A percentile compares a stretch with the other conserved stretches of the same genome.
Conservation (phyloP, 495 filamentous ascomycete genomes). For the Penicillium verhagenii region DNA sequence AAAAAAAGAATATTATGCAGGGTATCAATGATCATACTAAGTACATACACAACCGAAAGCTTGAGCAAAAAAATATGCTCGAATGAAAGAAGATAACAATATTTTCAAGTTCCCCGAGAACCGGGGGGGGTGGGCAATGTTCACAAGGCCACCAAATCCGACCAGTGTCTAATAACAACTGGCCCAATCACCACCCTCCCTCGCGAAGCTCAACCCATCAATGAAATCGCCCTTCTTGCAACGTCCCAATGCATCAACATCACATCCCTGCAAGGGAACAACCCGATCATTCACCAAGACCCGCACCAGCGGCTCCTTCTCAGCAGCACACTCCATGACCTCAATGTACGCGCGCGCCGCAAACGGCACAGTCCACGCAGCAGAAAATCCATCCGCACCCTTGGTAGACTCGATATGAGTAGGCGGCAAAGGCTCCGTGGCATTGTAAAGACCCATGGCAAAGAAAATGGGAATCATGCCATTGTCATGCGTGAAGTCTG, state of each 20-base stretch:
- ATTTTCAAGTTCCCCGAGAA: background rate
- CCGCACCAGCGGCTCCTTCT: slow-evolving; percentile 61
- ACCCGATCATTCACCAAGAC: slow-evolving; percentile 82
- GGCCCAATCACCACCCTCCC: slow-evolving; percentile 67
- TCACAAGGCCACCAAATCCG: background rate
- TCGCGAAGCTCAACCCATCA: slow-evolving; percentile 67
- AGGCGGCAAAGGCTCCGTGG: slow-evolving; percentile 47
- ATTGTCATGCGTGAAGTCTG: slow-evolving; percentile 89
- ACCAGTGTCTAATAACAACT: slow-evolving; percentile 52
- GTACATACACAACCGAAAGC: background rate
- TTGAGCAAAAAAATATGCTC: too few species aligned
- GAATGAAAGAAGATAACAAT: background rate
- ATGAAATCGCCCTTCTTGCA: slow-evolving; percentile 68
- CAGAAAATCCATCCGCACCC: slow-evolving; percentile 58
- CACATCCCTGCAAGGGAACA: slow-evolving; percentile 64
- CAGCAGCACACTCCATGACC: slow-evolving; percentile 65
- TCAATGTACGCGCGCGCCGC: slow-evolving; percentile 75
- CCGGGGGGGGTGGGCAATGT: too few species aligned
- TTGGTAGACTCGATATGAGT: slow-evolving; percentile 44
- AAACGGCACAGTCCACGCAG: slow-evolving; percentile 78
- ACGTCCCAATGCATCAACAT: slow-evolving; percentile 61
- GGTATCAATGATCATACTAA: too few species aligned
- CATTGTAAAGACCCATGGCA: slow-evolving; percentile 72
- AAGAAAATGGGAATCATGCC: slow-evolving; percentile 70
- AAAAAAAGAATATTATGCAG: too few species aligned